Base-by-base conservation (phyloP, 2,329 filamentous ascomycete genomes). In the Alternaria dauci region DNA sequence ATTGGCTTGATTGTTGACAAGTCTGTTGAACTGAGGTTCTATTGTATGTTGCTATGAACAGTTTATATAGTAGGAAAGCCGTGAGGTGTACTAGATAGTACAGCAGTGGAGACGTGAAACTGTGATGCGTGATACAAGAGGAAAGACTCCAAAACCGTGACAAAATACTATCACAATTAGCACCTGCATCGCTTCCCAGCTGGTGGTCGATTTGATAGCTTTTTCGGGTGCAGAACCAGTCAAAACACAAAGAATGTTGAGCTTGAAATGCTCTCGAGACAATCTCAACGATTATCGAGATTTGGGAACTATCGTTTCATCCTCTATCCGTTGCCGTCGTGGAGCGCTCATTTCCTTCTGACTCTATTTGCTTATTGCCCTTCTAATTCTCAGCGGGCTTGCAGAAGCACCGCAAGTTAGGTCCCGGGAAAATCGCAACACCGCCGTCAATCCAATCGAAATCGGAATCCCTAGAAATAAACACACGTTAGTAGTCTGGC, bases 1-100 rank as follows among this genome's bases (percentile, higher is more conserved):
- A 48, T 48, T 34, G 44, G 28, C 44, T 48, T 48, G 44, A 48
- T 48, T 34, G 28, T 48, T 48, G 28, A 48, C 44, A 48, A 48
- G 44, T 51, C 47, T 38, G 38, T n/a, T n/a, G n/a, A n/a, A n/a
- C n/a, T n/a, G n/a, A n/a, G n/a, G n/a, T n/a, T n/a, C n/a, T n/a
- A n/a, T n/a, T n/a, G n/a, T n/a, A n/a, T n/a, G n/a, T n/a, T n/a
- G n/a, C n/a, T n/a, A n/a, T n/a, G n/a, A n/a, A n/a, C n/a, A n/a
- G n/a, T n/a, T n/a, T n/a, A n/a, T n/a, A n/a, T n/a, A n/a, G n/a
- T n/a, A n/a, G n/a, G n/a, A n/a, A n/a, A n/a, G n/a, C n/a, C n/a
- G n/a, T n/a, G n/a, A n/a, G n/a, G n/a, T n/a, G n/a, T n/a, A n/a
- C n/a, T n/a, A n/a, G n/a, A n/a, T n/a, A n/a, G n/a, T n/a, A n/a